Evolutionary conservation across 306 rosid genomes (phyloP), one percentile per base, ranked within the genome.

Genomic region (Hylodesmum podocarpum): DNA sequence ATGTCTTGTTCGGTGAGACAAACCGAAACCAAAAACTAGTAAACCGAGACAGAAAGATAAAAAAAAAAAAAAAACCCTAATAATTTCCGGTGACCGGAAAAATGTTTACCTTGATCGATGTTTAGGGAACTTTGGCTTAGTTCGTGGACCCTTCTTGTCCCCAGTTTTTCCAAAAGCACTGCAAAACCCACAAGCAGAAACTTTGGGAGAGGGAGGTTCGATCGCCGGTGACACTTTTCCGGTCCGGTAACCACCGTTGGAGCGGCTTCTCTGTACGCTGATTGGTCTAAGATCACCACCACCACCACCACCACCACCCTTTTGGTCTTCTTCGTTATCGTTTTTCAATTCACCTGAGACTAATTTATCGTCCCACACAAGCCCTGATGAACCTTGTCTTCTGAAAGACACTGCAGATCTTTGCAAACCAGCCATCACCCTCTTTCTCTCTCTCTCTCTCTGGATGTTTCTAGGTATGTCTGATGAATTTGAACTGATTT

Each of bases 331-430:
- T 0, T 73, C 8, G 1, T 72, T 3, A 1, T 34, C 3, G 0
- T 58, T 1, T 8, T 53, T 88, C 2, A 93, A 62, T 75, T 89
- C 93, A 14, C 66, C 93, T 3, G 91, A 62, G 12, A 91, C 1
- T 64, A 83, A 61, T 24, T 64, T 89, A n/a, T 93, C 96, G 18
- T 93, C 98, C 92, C 95, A 93, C 21, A 93, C 89, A 18, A 87
- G 75, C 3, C 98, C 98, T 1, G 98, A 93, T 3, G 98, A 93
- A 47, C 98, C 98, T 50, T 90, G 93, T 46, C 98, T 87, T 71
- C 97, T 84, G 84, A 93, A 93, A 16, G 97, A 93, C 6, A 83
- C 78, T 2, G 66, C 87, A 44, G 98, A 93, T 91, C 98, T 93
- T 84, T 88, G 92, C 64, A 93, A 68, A 41, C 97, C 94, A 40